Percentiles rank a stretch among this genome's conserved stretches.
These are phyloP conservation scores for Xylariaceae sp. DNA, from an alignment of 2,329 filamentous ascomycete species.

Conservation along the genomic window DNA sequence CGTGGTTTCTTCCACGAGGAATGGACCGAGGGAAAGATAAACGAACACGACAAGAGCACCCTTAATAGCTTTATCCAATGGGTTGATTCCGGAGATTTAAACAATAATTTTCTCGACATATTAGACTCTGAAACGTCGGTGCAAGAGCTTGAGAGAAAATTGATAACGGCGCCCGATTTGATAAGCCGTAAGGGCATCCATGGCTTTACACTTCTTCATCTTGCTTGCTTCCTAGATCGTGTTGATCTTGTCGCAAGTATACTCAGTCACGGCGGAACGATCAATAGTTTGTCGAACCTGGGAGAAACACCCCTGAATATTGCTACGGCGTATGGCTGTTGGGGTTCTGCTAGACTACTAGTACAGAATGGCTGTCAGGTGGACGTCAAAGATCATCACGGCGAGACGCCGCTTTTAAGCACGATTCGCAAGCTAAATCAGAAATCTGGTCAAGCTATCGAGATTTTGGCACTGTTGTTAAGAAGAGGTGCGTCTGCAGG, in stretches of 20 bases:
- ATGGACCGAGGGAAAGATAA: no score
- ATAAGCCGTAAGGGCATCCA: background rate
- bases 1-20: no score
- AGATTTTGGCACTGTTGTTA: background rate
- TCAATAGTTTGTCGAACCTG: background rate
- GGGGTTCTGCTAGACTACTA: conserved; percentile 12
- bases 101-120: no score
- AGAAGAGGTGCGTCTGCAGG: background rate
- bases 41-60: no score
- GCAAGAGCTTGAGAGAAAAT: background rate
- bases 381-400: background rate
- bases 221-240: background rate
- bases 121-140: no score
- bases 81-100: no score
- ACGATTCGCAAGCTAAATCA: background rate
- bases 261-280: background rate
- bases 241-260: background rate
- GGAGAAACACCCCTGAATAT: background rate
- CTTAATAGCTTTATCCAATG: no score
- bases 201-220: conserved; percentile 14
- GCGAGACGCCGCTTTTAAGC: background rate
- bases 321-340: background rate
- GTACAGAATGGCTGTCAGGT: conserved; percentile 2
- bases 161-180: conserved; percentile 1
- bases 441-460: background rate